Conservation (phyloP, 1,284 basidiomycete genomes). For the Fomitiporia mediterranea region DNA sequence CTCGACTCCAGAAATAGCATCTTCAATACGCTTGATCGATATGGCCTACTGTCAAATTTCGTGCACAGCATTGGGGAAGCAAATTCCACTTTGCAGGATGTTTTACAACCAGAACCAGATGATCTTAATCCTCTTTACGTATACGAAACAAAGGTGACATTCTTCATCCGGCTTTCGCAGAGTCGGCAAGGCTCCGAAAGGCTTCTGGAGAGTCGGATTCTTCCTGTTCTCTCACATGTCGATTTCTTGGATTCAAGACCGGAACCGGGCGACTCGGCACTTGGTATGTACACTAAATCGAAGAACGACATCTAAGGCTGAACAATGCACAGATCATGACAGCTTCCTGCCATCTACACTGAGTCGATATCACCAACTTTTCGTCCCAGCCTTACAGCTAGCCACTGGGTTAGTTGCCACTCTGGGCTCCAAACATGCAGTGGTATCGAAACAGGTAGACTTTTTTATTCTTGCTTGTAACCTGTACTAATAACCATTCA, state of each 20-base stretch:
- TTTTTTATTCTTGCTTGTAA: slow-evolving; percentile 8
- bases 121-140: slow-evolving; percentile 91
- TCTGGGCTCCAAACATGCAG: slow-evolving; percentile 59
- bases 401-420: slow-evolving; percentile 67
- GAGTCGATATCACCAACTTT: slow-evolving; percentile 84
- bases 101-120: slow-evolving; percentile 87
- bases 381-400: slow-evolving; percentile 82
- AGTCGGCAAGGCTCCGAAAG: slow-evolving; percentile 81
- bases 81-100: slow-evolving; percentile 73
- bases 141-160: slow-evolving; percentile 90
- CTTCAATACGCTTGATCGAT: slow-evolving; percentile 58
- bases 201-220: slow-evolving; percentile 74
- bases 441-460: slow-evolving; percentile 60
- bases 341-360: slow-evolving; percentile 85
- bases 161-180: slow-evolving; percentile 82
- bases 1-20: slow-evolving; percentile 58
- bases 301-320: not conserved
- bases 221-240: slow-evolving; percentile 79
- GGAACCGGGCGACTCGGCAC: slow-evolving; percentile 75
- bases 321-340: slow-evolving; percentile 57
- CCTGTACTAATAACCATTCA: not conserved
- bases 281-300: slow-evolving; percentile 49
- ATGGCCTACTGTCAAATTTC: slow-evolving; percentile 83
- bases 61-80: slow-evolving; percentile 81
- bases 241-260: slow-evolving; percentile 84